Percentiles rank a stretch among this genome's conserved stretches.
These are phyloP conservation scores for Penicillium sp. DNA, from an alignment of 2,329 filamentous ascomycete species.

Conservation along the genomic window DNA sequence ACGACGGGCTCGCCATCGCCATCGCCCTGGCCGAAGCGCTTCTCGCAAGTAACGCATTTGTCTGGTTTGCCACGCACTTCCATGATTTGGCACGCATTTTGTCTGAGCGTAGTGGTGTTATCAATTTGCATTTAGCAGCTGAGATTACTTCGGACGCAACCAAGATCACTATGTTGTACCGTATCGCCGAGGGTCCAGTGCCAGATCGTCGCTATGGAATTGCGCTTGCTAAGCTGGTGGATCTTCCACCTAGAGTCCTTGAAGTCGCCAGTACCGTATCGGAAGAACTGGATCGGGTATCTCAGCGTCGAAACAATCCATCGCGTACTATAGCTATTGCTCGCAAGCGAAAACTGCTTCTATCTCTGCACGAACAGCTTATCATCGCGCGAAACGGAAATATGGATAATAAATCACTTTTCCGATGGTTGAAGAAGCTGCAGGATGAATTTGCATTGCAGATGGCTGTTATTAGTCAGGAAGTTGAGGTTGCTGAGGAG, in stretches of 20 bases:
- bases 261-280: constrained; percentile 68
- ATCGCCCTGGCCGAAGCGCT: constrained; percentile 87
- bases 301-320: constrained; percentile 59
- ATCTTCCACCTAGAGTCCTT: constrained; percentile 69
- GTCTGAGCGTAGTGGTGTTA: constrained; percentile 71
- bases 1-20: constrained; percentile 86
- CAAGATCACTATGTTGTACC: constrained; percentile 86
- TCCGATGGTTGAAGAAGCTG: constrained; percentile 64
- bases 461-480: constrained; percentile 67
- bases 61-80: constrained; percentile 97
- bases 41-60: constrained; percentile 72
- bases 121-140: constrained; percentile 79
- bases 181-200: constrained; percentile 70
- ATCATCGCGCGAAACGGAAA: constrained; percentile 65
- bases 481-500: constrained; percentile 15
- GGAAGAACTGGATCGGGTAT: constrained; percentile 58
- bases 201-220: constrained; percentile 79
- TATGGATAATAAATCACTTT: constrained; percentile 65
- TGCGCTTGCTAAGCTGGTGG: constrained; percentile 72
- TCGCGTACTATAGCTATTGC: constrained; percentile 61
- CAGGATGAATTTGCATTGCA: constrained; percentile 73
- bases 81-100: constrained; percentile 76
- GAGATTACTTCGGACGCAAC: constrained; percentile 59
- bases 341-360: constrained; percentile 69
- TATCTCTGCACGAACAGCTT: constrained; percentile 72